phyloP scores from a whole-genome alignment of 257 asterid species.

The Salvia hispanica region DNA sequence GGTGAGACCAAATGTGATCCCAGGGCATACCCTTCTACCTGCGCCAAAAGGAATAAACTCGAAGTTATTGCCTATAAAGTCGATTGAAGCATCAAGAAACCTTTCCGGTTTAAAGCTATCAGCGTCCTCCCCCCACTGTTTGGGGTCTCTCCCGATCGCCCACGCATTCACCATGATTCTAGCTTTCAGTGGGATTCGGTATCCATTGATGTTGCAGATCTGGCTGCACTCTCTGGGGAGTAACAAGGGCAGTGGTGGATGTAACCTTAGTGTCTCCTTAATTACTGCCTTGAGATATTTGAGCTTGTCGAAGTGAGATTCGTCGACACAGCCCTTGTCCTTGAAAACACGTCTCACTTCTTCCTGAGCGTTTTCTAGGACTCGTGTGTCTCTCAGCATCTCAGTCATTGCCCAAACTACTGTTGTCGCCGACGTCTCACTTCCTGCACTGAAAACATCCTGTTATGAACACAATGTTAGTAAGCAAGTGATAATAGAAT shows the following conservation, averaged over 20 bases:
- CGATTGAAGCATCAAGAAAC: slow-evolving; percentile 4
- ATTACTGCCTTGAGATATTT: background rate
- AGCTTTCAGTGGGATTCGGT: slow-evolving; percentile 21
- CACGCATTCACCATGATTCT: slow-evolving; percentile 29
- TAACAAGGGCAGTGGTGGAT: slow-evolving; percentile 22
- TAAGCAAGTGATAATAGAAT: no score
- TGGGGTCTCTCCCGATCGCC: slow-evolving; percentile 32
- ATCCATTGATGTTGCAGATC: slow-evolving; percentile 29
- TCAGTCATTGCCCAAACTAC: slow-evolving; percentile 35
- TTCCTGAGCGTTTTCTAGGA: background rate
- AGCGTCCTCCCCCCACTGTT: slow-evolving; percentile 29
- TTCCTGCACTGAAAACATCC: slow-evolving; percentile 32
- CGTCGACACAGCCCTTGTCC: background rate
- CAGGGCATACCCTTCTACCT: slow-evolving; percentile 38
- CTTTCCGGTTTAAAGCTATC: slow-evolving; percentile 32
- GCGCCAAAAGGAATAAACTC: slow-evolving; percentile 33
- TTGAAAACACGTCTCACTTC: background rate
- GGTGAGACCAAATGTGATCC: slow-evolving; percentile 26
- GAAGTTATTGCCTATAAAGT: slow-evolving; percentile 15
- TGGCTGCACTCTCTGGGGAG: slow-evolving; percentile 25
- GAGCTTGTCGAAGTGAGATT: background rate
- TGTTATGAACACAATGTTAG: background rate
- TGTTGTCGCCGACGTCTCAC: slow-evolving; percentile 28
- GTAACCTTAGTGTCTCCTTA: background rate
- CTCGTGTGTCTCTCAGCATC: slow-evolving; percentile 26